Base-by-base conservation (phyloP, 2,329 filamentous ascomycete genomes). In the Neonectria ditissima region DNA sequence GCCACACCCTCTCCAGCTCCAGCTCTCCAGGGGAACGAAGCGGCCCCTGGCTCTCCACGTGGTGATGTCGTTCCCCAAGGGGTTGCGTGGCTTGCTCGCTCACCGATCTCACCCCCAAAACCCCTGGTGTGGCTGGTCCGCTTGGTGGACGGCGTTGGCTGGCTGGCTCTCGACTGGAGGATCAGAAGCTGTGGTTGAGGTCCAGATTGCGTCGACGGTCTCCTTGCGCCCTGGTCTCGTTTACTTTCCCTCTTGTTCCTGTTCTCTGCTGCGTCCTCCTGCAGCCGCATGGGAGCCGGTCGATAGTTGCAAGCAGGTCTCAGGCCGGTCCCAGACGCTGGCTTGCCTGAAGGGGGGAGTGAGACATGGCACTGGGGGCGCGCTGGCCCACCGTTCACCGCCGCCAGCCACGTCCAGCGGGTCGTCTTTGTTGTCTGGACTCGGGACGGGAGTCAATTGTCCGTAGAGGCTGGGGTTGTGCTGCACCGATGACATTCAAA, bases 11-110 rank as follows among this genome's bases (percentile, higher is more conserved):
- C 44, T 28, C 28, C 18, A 34, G 14, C 7, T 18, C 59, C 59
- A 56, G 43, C 45, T 39, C 37, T 62, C 26, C 45, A 48, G 45
- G 28, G 45, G 28, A 20, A 54, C 39, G 34, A n/a, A 7, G 18
- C 11, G 55, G 55, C 55, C 59, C 60, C 60, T 63, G 60, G 60
- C 43, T 52, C 48, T n/a, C 55, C 60, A 62, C 59, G 59, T 62
- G 59, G 59, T 44, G 14, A 52, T 26, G 37, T 34, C 20, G 30
- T 16, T n/a, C 6, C 6, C 26, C 6, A 32, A 32, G 28, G 16
- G n/a, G 37, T 50, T 28, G 39, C 53, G 59, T 62, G 59, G 54
- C 54, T 57, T 58, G 48, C 22, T 16, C 39, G 48, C 18, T 32
- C n/a, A 30, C 10, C 10, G 14, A 18, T 47, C 34, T 47, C 48